Evolutionary conservation across 176 grass and related monocot species (phyloP).

Genomic region (Carex myosuroides): DNA sequence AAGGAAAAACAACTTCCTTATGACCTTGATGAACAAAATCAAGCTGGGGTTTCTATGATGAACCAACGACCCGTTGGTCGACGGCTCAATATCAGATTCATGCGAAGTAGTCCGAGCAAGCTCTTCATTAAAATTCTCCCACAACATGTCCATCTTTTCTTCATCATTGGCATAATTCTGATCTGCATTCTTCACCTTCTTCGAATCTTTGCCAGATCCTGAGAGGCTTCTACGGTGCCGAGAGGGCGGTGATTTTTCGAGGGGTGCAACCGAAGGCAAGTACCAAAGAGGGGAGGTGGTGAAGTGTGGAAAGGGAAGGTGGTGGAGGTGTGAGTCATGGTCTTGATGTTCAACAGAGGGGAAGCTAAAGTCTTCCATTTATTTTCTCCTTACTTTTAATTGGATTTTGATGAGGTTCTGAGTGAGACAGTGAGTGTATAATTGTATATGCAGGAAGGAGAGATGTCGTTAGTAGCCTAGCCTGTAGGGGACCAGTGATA

Average conservation of each 20-base stretch:
- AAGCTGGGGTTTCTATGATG: slow-evolving; percentile 41
- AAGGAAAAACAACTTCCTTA: slow-evolving; percentile 73
- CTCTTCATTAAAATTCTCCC: slow-evolving; percentile 97
- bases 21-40: slow-evolving; percentile 61
- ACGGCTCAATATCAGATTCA: neutral
- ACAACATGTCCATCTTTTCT: slow-evolving; percentile 91
- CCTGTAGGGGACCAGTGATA: too few species aligned
- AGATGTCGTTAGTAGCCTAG: neutral
- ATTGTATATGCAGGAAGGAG: slow-evolving; percentile 19
- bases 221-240: slow-evolving; percentile 32
- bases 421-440: too few species aligned
- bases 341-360: slow-evolving; percentile 31
- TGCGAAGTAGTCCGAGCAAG: slow-evolving; percentile 1
- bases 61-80: slow-evolving; percentile 32
- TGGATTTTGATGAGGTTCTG: neutral
- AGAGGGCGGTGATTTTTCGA: neutral
- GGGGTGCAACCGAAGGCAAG: slow-evolving; percentile 14
- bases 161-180: slow-evolving; percentile 25
- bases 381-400: neutral
- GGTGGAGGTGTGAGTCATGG: slow-evolving; percentile 21
- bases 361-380: slow-evolving; percentile 89
- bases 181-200: neutral
- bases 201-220: slow-evolving; percentile 12
- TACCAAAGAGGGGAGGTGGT: slow-evolving; percentile 59
- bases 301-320: slow-evolving; percentile 43